A percentile compares a stretch with the other conserved stretches of the same genome.
Evolutionary conservation across 495 filamentous ascomycete genomes (phyloP).

Genomic region (Podospora anserina): DNA sequence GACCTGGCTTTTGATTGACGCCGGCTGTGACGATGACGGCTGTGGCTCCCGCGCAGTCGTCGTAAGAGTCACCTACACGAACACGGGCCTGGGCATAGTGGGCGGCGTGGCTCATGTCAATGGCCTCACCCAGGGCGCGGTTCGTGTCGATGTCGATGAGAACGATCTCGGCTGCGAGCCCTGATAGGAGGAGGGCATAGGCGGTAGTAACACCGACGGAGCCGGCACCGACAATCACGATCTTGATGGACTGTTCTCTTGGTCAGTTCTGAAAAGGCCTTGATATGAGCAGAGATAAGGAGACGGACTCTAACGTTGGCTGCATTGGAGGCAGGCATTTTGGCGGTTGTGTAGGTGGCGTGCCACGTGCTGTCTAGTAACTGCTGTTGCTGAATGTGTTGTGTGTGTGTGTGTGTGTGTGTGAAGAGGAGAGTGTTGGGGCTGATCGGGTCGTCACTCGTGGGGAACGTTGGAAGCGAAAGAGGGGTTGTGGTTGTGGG

Average conservation of each 20-base stretch:
- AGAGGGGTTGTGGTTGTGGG: not conserved
- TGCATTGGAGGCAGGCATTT: constrained; percentile 3
- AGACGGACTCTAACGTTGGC: not conserved
- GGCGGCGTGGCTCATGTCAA: constrained; percentile 38
- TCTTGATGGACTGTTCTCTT: constrained; percentile 24
- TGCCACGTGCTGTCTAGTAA: not conserved
- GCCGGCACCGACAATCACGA: constrained; percentile 51
- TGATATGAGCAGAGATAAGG: not conserved
- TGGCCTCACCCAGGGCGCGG: constrained; percentile 37
- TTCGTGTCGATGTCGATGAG: constrained; percentile 37
- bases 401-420: too few species aligned
- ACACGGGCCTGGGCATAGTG: constrained; percentile 37
- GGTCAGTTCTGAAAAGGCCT: not conserved
- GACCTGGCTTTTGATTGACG: constrained; percentile 36
- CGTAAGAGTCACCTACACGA: constrained; percentile 30
- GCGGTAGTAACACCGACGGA: constrained; percentile 54
- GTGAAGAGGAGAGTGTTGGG: not conserved
- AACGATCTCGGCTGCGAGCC: constrained; percentile 52
- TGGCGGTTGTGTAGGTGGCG: not conserved
- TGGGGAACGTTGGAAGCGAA: not conserved
- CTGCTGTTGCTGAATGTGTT: not conserved
- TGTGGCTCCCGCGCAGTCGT: constrained; percentile 48
- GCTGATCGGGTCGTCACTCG: not conserved
- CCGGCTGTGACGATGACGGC: constrained; percentile 51
- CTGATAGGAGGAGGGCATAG: constrained; percentile 50